A percentile compares a stretch with the other conserved stretches of the same genome.
Evolutionary conservation across 192 early-diverging fungal species (phyloP).

Genomic region (Coemansia sp.): DNA sequence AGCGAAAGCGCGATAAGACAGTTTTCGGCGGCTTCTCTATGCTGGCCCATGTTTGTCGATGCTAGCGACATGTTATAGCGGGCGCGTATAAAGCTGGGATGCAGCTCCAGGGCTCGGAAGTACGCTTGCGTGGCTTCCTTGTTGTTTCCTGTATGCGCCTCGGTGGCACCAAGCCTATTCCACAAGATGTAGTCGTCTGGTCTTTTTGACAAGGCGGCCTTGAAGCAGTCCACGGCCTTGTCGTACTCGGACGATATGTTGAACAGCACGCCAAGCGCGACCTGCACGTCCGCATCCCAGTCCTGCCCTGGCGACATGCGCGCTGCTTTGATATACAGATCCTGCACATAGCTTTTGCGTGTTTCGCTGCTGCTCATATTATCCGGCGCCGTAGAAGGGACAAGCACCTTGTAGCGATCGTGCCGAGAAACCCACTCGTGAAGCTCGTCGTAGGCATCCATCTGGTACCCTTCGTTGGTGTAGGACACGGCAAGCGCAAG

Average conservation of each 20-base stretch:
- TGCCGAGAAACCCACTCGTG: constrained; percentile 83
- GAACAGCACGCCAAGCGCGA: constrained; percentile 92
- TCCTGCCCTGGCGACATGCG: constrained; percentile 56
- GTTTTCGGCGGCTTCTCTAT: constrained; percentile 90
- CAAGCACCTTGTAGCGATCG: constrained; percentile 61
- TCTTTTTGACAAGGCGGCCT: constrained; percentile 77
- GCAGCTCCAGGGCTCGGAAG: constrained; percentile 88
- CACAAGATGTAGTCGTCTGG: constrained; percentile 93
- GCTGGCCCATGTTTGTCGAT: constrained; percentile 85
- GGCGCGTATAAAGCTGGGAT: constrained; percentile 92
- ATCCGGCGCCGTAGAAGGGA: constrained; percentile 41
- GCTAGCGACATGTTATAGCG: constrained; percentile 94
- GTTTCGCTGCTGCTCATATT: constrained; percentile 38
- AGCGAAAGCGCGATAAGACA: constrained; percentile 82
- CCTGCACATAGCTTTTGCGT: constrained; percentile 70
- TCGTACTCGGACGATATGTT: constrained; percentile 90
- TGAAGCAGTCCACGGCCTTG: constrained; percentile 98
- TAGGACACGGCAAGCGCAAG: constrained; percentile 88
- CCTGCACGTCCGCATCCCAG: constrained; percentile 87
- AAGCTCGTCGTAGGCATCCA: constrained; percentile 86
- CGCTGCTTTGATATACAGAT: constrained; percentile 79
- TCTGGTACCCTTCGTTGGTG: constrained; percentile 85
- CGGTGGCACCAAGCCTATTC: constrained; percentile 96
- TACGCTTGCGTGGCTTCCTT: constrained; percentile 88
- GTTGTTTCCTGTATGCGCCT: constrained; percentile 83